phyloP scores from a whole-genome alignment of 139 green algal species.

The Microglena sp. region DNA sequence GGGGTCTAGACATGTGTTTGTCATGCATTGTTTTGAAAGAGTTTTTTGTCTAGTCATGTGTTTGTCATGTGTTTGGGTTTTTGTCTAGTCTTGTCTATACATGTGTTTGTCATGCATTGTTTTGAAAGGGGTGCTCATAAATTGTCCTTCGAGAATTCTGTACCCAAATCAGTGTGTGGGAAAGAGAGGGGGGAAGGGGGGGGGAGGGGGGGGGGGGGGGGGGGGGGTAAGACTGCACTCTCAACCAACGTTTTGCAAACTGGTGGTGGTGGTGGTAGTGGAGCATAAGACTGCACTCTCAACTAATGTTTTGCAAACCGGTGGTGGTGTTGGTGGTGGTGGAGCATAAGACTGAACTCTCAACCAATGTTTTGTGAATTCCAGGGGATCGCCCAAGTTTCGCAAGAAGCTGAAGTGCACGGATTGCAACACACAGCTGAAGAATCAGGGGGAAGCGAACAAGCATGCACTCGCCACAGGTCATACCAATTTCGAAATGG shows the following conservation, averaged over 20 bases:
- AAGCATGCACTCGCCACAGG: slow-evolving; percentile 17
- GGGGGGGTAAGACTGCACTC: slow-evolving; percentile 4
- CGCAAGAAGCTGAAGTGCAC: slow-evolving; percentile 9
- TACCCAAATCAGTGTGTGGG: too few relatives aligned
- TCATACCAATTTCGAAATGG: slow-evolving; percentile 15
- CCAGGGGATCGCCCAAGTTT: not conserved
- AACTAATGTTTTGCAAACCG: not conserved
- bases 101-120: too few relatives aligned
- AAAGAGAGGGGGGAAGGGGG: not conserved
- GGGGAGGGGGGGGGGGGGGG: too few relatives aligned
- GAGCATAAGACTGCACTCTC: slow-evolving; percentile 5
- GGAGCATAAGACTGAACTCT: too few relatives aligned
- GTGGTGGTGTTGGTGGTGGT: not conserved
- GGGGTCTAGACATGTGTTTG: too few relatives aligned
- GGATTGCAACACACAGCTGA: slow-evolving; percentile 11
- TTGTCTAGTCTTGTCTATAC: too few relatives aligned
- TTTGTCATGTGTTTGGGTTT: too few relatives aligned
- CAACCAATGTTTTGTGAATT: slow-evolving; percentile 7
- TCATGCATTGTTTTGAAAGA: too few relatives aligned
- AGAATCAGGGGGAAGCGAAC: slow-evolving; percentile 1
- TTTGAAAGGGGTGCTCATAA: too few relatives aligned
- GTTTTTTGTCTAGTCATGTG: too few relatives aligned
- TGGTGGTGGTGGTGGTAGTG: not conserved
- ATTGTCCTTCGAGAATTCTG: too few relatives aligned
- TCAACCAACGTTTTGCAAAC: not conserved